Percentiles rank a stretch among this genome's conserved stretches.
Conservation (phyloP, 352 stramenopile genomes). For the Globisporangium nodosum region DNA sequence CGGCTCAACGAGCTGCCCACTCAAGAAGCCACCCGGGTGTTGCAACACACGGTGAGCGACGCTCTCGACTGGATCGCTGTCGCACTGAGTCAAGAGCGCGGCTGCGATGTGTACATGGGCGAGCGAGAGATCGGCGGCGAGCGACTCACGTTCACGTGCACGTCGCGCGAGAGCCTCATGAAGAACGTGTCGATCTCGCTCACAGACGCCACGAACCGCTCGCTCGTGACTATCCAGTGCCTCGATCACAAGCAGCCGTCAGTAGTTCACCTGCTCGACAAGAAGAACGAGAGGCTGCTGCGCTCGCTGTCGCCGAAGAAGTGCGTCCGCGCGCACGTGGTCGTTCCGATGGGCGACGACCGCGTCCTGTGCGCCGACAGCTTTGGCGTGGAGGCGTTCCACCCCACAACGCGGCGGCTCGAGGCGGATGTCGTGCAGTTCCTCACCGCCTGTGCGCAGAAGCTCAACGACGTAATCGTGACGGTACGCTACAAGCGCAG, state of each 20-base stretch:
- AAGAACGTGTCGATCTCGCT: constrained; percentile 27
- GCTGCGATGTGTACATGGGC: constrained; percentile 49
- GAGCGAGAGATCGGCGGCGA: constrained; percentile 24
- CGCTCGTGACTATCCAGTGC: constrained; percentile 36
- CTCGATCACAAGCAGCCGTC: constrained; percentile 28
- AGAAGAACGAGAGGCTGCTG: constrained; percentile 18
- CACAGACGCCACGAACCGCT: constrained; percentile 17
- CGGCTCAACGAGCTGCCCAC: constrained; percentile 10
- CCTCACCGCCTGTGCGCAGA: constrained; percentile 23
- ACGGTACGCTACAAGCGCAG: constrained; percentile 29
- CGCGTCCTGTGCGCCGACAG: constrained; percentile 57
- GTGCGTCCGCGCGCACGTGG: constrained; percentile 30
- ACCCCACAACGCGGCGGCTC: constrained; percentile 23
- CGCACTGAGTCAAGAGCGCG: constrained; percentile 18
- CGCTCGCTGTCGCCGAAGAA: constrained; percentile 22
- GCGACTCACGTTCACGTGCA: constrained; percentile 6
- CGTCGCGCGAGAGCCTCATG: constrained; percentile 51
- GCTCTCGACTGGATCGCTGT: constrained; percentile 25
- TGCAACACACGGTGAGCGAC: constrained; percentile 22
- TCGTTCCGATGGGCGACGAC: constrained; percentile 42
- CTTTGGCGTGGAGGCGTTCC: constrained; percentile 40
- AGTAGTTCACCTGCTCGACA: constrained; percentile 26
- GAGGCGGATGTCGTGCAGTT: constrained; percentile 56
- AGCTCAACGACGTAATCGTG: constrained; percentile 31
- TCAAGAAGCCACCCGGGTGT: constrained; percentile 4